Percentiles rank a stretch among this genome's conserved stretches.
phyloP scores from a whole-genome alignment of 305 asterid genomes.

The Fraxinus baroniana region DNA sequence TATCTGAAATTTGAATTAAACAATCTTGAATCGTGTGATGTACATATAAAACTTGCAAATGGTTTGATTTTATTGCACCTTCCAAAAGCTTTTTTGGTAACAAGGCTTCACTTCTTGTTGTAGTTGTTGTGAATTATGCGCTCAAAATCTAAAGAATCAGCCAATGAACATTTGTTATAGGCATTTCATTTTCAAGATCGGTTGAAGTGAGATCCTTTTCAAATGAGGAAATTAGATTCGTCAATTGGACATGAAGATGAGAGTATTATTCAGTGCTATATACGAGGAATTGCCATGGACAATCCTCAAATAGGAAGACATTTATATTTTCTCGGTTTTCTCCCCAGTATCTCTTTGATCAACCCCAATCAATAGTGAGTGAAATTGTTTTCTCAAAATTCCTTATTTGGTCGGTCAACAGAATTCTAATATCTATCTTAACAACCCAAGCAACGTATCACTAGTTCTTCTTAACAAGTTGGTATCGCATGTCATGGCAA shows the following conservation, averaged over 20 bases:
- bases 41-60: neutral
- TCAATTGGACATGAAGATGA: neutral
- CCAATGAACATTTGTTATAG: neutral
- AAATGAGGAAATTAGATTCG: neutral
- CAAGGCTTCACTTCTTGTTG: neutral
- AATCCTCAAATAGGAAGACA: neutral
- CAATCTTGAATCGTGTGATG: neutral
- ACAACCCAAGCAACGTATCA: neutral
- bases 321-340: neutral
- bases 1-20: constrained; percentile 8
- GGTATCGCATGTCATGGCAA: neutral
- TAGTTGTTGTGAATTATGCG: neutral
- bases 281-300: neutral
- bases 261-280: neutral
- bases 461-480: neutral
- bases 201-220: neutral
- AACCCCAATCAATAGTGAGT: neutral
- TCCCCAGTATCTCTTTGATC: neutral
- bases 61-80: neutral
- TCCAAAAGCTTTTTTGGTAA: neutral
- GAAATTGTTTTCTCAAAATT: neutral
- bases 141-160: neutral
- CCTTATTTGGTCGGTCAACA: neutral
- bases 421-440: neutral
- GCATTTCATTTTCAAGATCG: neutral